These are phyloP conservation scores for Castanea sativa DNA, from an alignment of 306 rosid species.

Conservation along the genomic window DNA sequence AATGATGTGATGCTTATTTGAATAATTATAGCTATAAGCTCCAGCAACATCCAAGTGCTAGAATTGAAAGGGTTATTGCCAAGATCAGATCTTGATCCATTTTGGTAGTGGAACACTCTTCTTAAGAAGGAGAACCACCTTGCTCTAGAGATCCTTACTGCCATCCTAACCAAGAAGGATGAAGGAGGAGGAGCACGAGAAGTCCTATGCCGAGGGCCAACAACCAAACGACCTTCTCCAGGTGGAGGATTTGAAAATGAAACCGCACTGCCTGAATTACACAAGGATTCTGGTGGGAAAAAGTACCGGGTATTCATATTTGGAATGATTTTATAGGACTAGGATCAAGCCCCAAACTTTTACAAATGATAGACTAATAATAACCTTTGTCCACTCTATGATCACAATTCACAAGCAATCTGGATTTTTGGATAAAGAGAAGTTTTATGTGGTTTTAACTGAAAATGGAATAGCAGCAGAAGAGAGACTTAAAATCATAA, in stretches of 20 bases:
- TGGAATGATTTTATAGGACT: conserved; percentile 9
- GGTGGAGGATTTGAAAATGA: conserved; percentile 36
- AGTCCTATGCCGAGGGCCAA: conserved; percentile 36
- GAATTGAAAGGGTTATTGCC: conserved; percentile 90
- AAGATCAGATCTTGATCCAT: conserved; percentile 81
- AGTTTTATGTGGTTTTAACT: no score
- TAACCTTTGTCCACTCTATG: conserved; percentile 20
- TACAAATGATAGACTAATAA: conserved; percentile 11
- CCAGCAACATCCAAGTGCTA: conserved; percentile 78
- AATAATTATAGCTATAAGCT: conserved; percentile 60
- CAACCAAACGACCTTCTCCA: conserved; percentile 34
- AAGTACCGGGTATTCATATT: conserved; percentile 46
- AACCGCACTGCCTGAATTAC: conserved; percentile 33
- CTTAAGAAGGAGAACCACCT: conserved; percentile 86
- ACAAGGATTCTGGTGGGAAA: conserved; percentile 32
- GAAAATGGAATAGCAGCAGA: not conserved
- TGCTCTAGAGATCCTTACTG: conserved; percentile 91
- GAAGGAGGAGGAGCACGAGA: conserved; percentile 36
- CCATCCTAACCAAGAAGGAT: conserved; percentile 44
- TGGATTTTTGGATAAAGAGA: no score
- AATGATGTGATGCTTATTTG: conserved; percentile 60
- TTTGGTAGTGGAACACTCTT: conserved; percentile 94
- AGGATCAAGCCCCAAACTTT: conserved; percentile 15
- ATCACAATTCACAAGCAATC: conserved; percentile 24
- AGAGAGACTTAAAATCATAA: conserved; percentile 21